A percentile compares a stretch with the other conserved stretches of the same genome.
These are phyloP conservation scores for Coniosporium apollinis DNA, from an alignment of 495 filamentous ascomycete species.

Conservation along the genomic window DNA sequence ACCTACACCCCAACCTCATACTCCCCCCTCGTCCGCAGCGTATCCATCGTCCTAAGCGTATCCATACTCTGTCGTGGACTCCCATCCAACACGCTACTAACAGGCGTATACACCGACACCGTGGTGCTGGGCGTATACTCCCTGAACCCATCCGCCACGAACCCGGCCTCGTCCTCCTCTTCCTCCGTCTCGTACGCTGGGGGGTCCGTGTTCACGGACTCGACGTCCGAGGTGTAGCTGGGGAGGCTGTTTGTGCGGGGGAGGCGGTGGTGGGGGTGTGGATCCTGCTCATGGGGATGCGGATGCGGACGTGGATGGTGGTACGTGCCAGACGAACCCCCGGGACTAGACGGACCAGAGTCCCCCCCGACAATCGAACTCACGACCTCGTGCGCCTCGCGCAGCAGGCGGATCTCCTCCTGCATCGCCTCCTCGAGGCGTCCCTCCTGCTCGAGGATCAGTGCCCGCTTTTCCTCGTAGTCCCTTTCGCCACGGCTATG, in stretches of 20 bases:
- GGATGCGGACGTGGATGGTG: not conserved
- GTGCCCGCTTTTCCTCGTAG: slow-evolving; percentile 26
- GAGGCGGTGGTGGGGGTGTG: slow-evolving; percentile 5
- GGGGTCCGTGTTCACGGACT: slow-evolving; percentile 3
- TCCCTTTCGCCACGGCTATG: slow-evolving; percentile 12
- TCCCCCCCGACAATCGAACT: slow-evolving; percentile 14
- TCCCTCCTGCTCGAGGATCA: slow-evolving; percentile 23
- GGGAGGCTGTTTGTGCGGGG: slow-evolving; percentile 16
- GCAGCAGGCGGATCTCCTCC: slow-evolving; percentile 23
- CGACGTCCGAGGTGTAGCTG: not conserved
- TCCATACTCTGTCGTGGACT: slow-evolving; percentile 19
- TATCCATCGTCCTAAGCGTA: slow-evolving; percentile 17
- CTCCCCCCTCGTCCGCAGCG: no score
- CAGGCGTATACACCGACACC: slow-evolving; percentile 14
- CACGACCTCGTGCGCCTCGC: slow-evolving; percentile 19
- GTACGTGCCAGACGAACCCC: not conserved
- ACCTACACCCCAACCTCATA: no score
- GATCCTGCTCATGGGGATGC: not conserved
- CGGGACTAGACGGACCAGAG: slow-evolving; percentile 10
- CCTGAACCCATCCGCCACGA: slow-evolving; percentile 16
- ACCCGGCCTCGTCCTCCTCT: slow-evolving; percentile 9
- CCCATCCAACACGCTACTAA: slow-evolving; percentile 19
- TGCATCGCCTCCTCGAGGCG: slow-evolving; percentile 27
- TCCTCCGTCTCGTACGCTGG: slow-evolving; percentile 12
- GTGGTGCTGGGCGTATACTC: slow-evolving; percentile 11